Evolutionary conservation across 345 rosid species (phyloP).

Genomic region (Euclidium syriacum): DNA sequence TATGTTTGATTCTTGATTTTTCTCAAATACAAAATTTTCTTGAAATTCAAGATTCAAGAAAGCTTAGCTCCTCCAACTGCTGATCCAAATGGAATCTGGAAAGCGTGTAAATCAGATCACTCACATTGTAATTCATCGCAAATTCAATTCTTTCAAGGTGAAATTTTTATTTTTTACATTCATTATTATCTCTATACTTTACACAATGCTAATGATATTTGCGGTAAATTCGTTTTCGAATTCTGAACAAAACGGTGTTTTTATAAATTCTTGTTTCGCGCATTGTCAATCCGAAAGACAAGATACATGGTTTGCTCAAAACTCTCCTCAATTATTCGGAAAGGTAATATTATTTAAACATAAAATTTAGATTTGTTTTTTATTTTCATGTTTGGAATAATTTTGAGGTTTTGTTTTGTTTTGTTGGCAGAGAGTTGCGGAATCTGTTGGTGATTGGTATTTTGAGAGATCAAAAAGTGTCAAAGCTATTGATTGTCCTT

Average conservation of each 20-base stretch:
- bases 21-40: no score
- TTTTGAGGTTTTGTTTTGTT: neutral
- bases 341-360: constrained; percentile 46
- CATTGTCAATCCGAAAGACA: constrained; percentile 93
- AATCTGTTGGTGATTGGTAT: constrained; percentile 93
- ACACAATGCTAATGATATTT: constrained; percentile 38
- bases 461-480: constrained; percentile 43
- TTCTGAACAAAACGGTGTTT: constrained; percentile 63
- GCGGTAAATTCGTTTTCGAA: constrained; percentile 43
- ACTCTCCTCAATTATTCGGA: constrained; percentile 57
- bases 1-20: constrained; percentile 6
- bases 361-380: no score
- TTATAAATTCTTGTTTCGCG: constrained; percentile 88
- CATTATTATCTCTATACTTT: neutral
- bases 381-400: no score
- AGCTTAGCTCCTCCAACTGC: constrained; percentile 73
- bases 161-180: neutral
- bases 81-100: constrained; percentile 74
- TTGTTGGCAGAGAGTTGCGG: constrained; percentile 55
- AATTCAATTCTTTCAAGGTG: constrained; percentile 68
- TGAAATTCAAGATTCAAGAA: constrained; percentile 61
- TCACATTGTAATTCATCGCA: constrained; percentile 59
- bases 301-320: constrained; percentile 77
- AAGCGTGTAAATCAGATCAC: constrained; percentile 50
- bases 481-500: constrained; percentile 67